Base-by-base conservation (phyloP, 179 eudicot species). In the Silene vulgaris region DNA sequence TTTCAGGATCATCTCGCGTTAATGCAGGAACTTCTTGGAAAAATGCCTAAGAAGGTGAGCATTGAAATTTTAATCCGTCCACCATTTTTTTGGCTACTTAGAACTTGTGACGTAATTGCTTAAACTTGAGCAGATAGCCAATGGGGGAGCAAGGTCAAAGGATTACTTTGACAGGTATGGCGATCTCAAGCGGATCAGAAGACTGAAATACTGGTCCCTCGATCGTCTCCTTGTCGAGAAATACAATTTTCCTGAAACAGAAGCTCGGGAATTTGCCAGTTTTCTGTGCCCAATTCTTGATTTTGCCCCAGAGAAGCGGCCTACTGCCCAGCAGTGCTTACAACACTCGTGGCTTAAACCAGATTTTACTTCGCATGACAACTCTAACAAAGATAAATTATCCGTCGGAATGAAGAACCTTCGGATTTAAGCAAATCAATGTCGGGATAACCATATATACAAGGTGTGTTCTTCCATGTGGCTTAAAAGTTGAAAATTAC, bases 1-100 rank as follows among this genome's bases (percentile, higher is more conserved):
- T 77, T 72, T 77, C 87, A 94, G 98, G 98, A 94, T 87, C 98
- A 94, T 80, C 98, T 94, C 74, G 98, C 98, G 73, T 79, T 84
- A 73, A 92, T 94, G 97, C 92, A 92, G 94, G 98, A 94, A 82
- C 89, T 90, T 72, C 91, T 94, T 16, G 98, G 98, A 28, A 94
- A 94, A 87, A 94, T 94, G 85, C 98, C 98, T 61, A 78, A 85
- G 76, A 94, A 94, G 97, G 98, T 92, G 78, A 86, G 77, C 65
- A 52, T 52, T 57, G 40, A 62, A 70, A 65, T 68, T 3, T 60
- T 52, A 35, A 65, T 35, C 6, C 5, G 62, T 69, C 73, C 12
- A 66, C 43, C 62, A 48, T 19, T 21, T 62, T 19, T 35, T 35
- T 21, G 3, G 23, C 54, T 63, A 6, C 13, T 19, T 40, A 75